Percentiles rank a stretch among this genome's conserved stretches.
Evolutionary conservation across 2,329 filamentous ascomycete species (phyloP).

Genomic region (Aspergillus proliferans): DNA sequence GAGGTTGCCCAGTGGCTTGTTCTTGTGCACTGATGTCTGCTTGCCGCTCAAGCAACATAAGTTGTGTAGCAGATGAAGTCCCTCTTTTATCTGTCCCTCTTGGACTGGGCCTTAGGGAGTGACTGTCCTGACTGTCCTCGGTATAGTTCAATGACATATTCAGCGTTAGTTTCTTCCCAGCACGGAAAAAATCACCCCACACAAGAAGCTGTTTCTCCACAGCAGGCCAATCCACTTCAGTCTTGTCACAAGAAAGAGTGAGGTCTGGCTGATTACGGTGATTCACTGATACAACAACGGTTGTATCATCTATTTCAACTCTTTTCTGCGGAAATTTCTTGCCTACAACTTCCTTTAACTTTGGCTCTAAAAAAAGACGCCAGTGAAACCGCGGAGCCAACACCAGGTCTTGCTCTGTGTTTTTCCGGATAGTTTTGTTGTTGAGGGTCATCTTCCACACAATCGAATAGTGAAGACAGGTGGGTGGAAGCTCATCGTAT

Average conservation of each 20-base stretch:
- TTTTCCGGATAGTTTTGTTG: slow-evolving; percentile 4
- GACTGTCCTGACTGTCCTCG: not conserved
- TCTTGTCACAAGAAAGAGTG: slow-evolving; percentile 19
- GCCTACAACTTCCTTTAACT: slow-evolving; percentile 7
- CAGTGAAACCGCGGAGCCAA: slow-evolving; percentile 7
- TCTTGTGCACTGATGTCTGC: slow-evolving; percentile 15
- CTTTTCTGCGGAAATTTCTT: slow-evolving; percentile 2
- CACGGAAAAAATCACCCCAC: slow-evolving; percentile 18
- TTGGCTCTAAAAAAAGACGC: slow-evolving; percentile 5
- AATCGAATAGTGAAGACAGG: slow-evolving; percentile 7
- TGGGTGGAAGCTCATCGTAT: slow-evolving; percentile 4
- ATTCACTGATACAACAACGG: slow-evolving; percentile 17
- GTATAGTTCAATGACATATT: slow-evolving; percentile 25
- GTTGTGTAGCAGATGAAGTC: slow-evolving; percentile 5
- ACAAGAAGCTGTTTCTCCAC: slow-evolving; percentile 22
- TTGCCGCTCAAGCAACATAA: slow-evolving; percentile 19
- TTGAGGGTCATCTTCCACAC: slow-evolving; percentile 21
- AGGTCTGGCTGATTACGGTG: slow-evolving; percentile 19
- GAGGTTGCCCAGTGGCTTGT: slow-evolving; percentile 13
- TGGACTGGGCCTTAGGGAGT: not conserved
- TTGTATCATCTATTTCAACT: slow-evolving; percentile 6
- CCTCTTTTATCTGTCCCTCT: slow-evolving; percentile 4
- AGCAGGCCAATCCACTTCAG: slow-evolving; percentile 21
- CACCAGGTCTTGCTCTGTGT: slow-evolving; percentile 9
- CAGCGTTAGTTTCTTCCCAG: slow-evolving; percentile 27